These are phyloP conservation scores for Saccharomycopsis microspora DNA, from an alignment of 805 yeast species.

Conservation along the genomic window DNA sequence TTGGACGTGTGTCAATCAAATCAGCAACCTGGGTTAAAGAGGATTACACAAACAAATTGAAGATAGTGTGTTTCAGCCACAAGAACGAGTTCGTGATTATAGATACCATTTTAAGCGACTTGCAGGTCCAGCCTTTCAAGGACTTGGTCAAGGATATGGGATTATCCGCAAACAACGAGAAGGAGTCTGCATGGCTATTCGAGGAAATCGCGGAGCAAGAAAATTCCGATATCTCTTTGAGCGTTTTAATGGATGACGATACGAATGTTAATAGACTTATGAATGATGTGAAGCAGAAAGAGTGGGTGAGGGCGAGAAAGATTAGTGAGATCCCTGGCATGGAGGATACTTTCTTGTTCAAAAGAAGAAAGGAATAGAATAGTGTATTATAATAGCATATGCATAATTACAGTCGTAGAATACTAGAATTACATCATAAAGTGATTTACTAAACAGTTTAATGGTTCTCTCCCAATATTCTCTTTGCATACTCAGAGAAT, in stretches of 20 bases:
- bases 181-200: not conserved
- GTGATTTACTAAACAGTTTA: slow-evolving; percentile 12
- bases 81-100: not conserved
- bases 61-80: not conserved
- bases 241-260: slow-evolving; percentile 12
- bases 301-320: slow-evolving; percentile 4
- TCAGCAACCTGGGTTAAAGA: too few relatives aligned
- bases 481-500: slow-evolving; percentile 37
- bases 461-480: slow-evolving; percentile 32
- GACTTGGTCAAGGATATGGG: not conserved
- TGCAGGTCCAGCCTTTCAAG: not conserved
- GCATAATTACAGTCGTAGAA: not conserved
- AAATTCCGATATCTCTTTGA: not conserved
- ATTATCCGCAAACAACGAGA: not conserved
- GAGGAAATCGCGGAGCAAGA: not conserved
- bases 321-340: not conserved
- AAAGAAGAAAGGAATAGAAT: slow-evolving; percentile 5
- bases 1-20: too few relatives aligned
- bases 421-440: not conserved
- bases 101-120: not conserved
- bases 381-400: not conserved
- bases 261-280: slow-evolving; percentile 10
- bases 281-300: slow-evolving; percentile 7
- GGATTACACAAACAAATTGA: not conserved
- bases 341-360: slow-evolving; percentile 15